phyloP scores from a whole-genome alignment of 768 basidiomycete species.

The Boletellus sp. region DNA sequence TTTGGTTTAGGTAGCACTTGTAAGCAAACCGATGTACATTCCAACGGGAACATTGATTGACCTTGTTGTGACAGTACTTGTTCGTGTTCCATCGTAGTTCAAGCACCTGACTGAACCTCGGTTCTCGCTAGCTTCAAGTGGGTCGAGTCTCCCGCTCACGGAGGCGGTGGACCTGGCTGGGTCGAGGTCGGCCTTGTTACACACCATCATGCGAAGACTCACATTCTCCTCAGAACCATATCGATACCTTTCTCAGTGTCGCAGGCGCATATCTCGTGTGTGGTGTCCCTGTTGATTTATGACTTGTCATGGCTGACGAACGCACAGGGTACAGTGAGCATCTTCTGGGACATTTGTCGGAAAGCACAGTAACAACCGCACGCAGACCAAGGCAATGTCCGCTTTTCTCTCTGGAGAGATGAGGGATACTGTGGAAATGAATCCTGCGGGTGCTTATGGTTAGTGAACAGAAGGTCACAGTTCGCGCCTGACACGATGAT shows the following conservation, averaged over 20 bases:
- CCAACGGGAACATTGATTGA: constrained; percentile 4
- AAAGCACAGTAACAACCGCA: background rate
- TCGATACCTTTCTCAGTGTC: constrained; percentile 81
- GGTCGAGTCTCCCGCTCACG: constrained; percentile 86
- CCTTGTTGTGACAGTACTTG: constrained; percentile 65
- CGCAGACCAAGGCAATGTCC: constrained; percentile 89
- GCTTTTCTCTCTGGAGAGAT: constrained; percentile 96
- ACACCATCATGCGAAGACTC: background rate
- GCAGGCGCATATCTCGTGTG: constrained; percentile 83
- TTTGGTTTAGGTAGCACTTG: constrained; percentile 44
- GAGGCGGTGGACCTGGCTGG: constrained; percentile 82
- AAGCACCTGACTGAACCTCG: constrained; percentile 2
- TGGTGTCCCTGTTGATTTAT: background rate
- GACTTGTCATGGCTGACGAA: constrained; percentile 1
- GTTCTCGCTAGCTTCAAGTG: constrained; percentile 72
- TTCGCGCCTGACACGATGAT: background rate
- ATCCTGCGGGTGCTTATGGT: constrained; percentile 79
- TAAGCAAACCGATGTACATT: constrained; percentile 27
- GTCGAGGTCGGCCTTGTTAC: constrained; percentile 60
- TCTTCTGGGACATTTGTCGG: background rate
- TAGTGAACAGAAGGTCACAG: constrained; percentile 7
- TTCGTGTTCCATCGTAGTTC: constrained; percentile 38
- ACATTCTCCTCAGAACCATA: constrained; percentile 54
- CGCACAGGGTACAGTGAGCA: constrained; percentile 66
- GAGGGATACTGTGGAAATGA: constrained; percentile 86